These are phyloP conservation scores for Komagataea norvegica DNA, from an alignment of 1,139 yeast genomes.

Conservation along the genomic window DNA sequence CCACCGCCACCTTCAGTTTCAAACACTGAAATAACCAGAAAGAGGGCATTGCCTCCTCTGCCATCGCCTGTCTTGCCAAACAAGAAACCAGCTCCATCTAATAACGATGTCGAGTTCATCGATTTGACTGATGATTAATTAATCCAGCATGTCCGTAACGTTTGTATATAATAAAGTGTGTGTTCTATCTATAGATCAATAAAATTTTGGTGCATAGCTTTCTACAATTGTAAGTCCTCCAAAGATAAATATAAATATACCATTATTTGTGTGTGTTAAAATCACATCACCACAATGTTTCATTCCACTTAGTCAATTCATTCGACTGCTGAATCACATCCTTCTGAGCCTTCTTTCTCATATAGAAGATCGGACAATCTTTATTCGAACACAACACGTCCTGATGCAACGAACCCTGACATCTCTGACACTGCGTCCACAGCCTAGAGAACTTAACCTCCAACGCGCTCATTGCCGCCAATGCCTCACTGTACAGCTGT, in stretches of 20 bases:
- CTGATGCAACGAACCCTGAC: slow-evolving; percentile 94
- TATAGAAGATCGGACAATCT: slow-evolving; percentile 96
- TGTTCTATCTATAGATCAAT: too few species aligned
- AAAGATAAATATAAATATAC: too few species aligned
- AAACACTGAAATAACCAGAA: neutral
- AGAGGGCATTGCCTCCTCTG: neutral
- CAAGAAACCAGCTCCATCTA: slow-evolving; percentile 10
- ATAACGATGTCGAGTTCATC: neutral
- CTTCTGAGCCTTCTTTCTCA: slow-evolving; percentile 93
- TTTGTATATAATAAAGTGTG: neutral
- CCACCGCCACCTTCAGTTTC: neutral
- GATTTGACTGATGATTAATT: slow-evolving; percentile 8
- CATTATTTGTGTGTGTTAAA: too few species aligned
- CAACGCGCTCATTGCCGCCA: slow-evolving; percentile 73
- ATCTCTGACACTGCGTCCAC: slow-evolving; percentile 98
- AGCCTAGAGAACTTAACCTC: slow-evolving; percentile 81
- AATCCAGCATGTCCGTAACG: neutral
- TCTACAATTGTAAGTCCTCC: too few species aligned
- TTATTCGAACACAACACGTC: slow-evolving; percentile 93
- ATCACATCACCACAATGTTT: slow-evolving; percentile 21
- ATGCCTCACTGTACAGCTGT: slow-evolving; percentile 69
- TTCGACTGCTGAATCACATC: slow-evolving; percentile 66
- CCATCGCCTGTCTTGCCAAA: neutral
- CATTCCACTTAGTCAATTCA: slow-evolving; percentile 61
- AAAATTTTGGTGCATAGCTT: too few species aligned